Conservation (phyloP, 78 protist genomes). For the Dictyostelium intermedium region DNA sequence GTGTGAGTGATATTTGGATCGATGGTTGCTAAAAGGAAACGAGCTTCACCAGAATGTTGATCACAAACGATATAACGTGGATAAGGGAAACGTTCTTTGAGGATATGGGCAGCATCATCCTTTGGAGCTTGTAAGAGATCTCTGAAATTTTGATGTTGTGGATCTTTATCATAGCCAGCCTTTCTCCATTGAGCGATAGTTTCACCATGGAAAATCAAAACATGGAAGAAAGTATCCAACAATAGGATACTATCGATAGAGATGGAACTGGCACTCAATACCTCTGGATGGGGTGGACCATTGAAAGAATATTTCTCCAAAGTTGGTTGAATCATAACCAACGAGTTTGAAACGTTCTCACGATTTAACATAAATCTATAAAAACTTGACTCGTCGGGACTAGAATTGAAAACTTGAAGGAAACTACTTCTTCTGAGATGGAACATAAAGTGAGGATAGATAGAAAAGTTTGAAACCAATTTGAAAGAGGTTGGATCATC, state of each 20-base stretch:
- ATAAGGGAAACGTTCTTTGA: slow-evolving; percentile 85
- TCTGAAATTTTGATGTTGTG: slow-evolving; percentile 86
- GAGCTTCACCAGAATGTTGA: slow-evolving; percentile 92
- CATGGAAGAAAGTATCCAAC: slow-evolving; percentile 98
- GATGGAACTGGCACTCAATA: slow-evolving; percentile 57
- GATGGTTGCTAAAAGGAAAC: slow-evolving; percentile 92
- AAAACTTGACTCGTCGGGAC: slow-evolving; percentile 98
- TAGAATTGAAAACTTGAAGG: slow-evolving; percentile 95
- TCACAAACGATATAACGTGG: slow-evolving; percentile 91
- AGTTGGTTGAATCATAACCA: slow-evolving; percentile 99
- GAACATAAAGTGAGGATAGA: slow-evolving; percentile 99
- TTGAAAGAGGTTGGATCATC: slow-evolving; percentile 90
- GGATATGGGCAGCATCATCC: slow-evolving; percentile 82
- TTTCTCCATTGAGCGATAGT: slow-evolving; percentile 94
- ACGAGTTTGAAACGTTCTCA: slow-evolving; percentile 85
- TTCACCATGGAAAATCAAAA: slow-evolving; percentile 96
- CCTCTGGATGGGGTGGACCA: slow-evolving; percentile 90
- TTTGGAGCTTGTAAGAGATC: slow-evolving; percentile 88
- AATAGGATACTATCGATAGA: slow-evolving; percentile 91
- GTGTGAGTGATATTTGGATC: slow-evolving; percentile 93
- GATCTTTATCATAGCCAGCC: slow-evolving; percentile 86
- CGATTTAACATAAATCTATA: slow-evolving; percentile 86
- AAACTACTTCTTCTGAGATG: slow-evolving; percentile 97
- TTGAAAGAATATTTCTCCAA: slow-evolving; percentile 87
- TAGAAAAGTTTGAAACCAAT: slow-evolving; percentile 83